Evolutionary conservation across 305 asterid species (phyloP).

Genomic region (Solanum aculeatissimum): DNA sequence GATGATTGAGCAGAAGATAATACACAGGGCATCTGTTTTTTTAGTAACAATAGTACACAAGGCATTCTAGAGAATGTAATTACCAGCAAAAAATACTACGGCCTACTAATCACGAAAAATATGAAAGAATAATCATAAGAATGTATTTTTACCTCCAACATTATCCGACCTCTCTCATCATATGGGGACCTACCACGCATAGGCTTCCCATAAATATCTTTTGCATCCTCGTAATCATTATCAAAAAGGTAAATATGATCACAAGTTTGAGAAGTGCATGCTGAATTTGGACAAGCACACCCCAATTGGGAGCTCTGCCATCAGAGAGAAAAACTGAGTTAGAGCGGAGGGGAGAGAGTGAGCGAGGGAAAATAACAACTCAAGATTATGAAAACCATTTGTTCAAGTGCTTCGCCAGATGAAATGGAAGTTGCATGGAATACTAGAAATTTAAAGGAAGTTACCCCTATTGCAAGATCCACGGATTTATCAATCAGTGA

Average conservation of each 20-base stretch:
- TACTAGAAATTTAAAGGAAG: slow-evolving; percentile 3
- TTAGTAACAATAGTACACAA: neutral
- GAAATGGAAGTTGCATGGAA: neutral
- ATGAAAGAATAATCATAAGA: slow-evolving; percentile 1
- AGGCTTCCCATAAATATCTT: slow-evolving; percentile 79
- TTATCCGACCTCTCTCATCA: slow-evolving; percentile 85
- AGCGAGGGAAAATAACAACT: neutral
- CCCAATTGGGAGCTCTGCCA: slow-evolving; percentile 82
- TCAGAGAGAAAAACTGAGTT: neutral
- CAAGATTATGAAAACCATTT: neutral
- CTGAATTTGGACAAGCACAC: slow-evolving; percentile 61
- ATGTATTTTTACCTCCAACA: slow-evolving; percentile 66
- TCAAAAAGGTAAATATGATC: slow-evolving; percentile 91
- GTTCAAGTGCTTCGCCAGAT: neutral
- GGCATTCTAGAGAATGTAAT: neutral
- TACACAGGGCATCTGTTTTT: neutral
- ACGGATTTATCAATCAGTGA: slow-evolving; percentile 57
- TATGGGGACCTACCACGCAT: slow-evolving; percentile 93
- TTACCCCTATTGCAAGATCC: slow-evolving; percentile 66
- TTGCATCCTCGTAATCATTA: slow-evolving; percentile 93
- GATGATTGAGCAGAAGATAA: neutral
- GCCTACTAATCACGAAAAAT: neutral
- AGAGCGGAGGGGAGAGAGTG: neutral
- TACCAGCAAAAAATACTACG: neutral
- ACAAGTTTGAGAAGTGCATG: slow-evolving; percentile 65